phyloP scores from a whole-genome alignment of 2,329 filamentous ascomycete genomes.

The Fusarium marasasianum region DNA sequence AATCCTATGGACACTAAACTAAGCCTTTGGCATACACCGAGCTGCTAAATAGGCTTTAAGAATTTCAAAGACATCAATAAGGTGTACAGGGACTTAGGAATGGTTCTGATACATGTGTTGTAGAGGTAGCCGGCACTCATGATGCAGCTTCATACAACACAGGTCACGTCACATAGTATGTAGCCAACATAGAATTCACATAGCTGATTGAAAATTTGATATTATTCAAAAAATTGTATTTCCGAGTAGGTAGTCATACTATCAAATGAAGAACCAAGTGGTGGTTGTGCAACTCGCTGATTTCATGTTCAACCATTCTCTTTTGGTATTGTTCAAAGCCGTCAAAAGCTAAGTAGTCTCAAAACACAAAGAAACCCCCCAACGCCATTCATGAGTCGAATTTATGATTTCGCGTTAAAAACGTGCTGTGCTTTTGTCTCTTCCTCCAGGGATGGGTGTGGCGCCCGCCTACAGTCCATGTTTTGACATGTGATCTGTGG shows the following conservation, averaged over 20 bases:
- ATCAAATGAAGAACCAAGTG: background rate
- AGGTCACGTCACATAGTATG: background rate
- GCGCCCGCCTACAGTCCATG: background rate
- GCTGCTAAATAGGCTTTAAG: background rate
- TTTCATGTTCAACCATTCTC: constrained; percentile 19
- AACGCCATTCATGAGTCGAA: constrained; percentile 44
- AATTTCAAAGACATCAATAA: background rate
- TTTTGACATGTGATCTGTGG: constrained; percentile 35
- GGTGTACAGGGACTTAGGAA: background rate
- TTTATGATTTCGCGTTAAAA: constrained; percentile 35
- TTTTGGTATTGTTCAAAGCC: constrained; percentile 31
- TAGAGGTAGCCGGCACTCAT: background rate
- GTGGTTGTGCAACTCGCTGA: background rate
- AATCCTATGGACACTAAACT: background rate
- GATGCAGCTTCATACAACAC: background rate
- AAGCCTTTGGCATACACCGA: background rate
- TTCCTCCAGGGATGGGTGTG: constrained; percentile 6
- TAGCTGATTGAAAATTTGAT: background rate
- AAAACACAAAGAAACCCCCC: constrained; percentile 35
- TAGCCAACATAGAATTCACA: background rate
- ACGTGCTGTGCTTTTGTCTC: constrained; percentile 23
- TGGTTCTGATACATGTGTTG: background rate
- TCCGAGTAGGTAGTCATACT: constrained; percentile 12
- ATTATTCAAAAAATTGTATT: constrained; percentile 31
- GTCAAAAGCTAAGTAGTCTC: constrained; percentile 24